A percentile compares a stretch with the other conserved stretches of the same genome.
These are phyloP conservation scores for Solanum chilense DNA, from an alignment of 257 asterid species.

Conservation along the genomic window DNA sequence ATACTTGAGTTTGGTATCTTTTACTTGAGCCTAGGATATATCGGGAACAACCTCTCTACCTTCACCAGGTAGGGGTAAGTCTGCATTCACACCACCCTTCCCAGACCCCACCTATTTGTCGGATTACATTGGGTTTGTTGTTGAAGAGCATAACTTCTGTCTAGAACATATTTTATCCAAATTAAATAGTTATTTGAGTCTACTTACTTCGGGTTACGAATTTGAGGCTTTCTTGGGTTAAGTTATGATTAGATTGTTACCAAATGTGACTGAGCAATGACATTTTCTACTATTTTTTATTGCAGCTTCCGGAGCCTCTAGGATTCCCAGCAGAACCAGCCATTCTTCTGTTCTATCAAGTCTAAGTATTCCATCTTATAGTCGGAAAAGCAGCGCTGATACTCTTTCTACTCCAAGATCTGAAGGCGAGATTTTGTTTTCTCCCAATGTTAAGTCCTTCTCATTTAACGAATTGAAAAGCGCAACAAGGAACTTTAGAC, in stretches of 20 bases:
- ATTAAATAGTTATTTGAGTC: not conserved
- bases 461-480: slow-evolving; percentile 64
- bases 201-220: not conserved
- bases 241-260: not conserved
- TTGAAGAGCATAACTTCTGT: not conserved
- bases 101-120: not conserved
- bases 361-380: slow-evolving; percentile 42
- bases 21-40: not conserved
- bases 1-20: not conserved
- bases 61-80: not conserved
- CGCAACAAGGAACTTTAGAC: slow-evolving; percentile 81
- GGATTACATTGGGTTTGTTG: not conserved
- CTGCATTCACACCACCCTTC: not conserved
- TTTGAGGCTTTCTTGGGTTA: not conserved
- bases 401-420: slow-evolving; percentile 83
- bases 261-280: not conserved
- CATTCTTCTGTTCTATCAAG: slow-evolving; percentile 34
- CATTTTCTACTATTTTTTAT: not conserved
- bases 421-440: slow-evolving; percentile 66
- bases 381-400: slow-evolving; percentile 40
- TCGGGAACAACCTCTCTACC: not conserved
- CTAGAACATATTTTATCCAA: not conserved
- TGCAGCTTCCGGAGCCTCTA: slow-evolving; percentile 32
- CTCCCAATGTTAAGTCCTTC: slow-evolving; percentile 70
- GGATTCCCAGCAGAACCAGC: slow-evolving; percentile 35